phyloP scores from a whole-genome alignment of 1,284 basidiomycete genomes.

The Phellopilus nigrolimitatus region DNA sequence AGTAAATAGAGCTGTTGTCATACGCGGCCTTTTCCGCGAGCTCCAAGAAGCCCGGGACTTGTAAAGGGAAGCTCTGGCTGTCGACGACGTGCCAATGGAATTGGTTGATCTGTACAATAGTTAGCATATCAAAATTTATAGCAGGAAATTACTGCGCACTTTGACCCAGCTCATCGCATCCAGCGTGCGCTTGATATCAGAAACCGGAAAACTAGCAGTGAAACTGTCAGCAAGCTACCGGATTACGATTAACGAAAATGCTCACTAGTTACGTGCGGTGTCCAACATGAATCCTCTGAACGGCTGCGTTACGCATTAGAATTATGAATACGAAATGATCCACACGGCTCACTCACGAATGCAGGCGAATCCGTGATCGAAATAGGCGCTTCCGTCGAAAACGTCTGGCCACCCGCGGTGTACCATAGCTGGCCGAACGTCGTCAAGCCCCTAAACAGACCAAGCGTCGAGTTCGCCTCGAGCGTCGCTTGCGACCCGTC shows the following conservation, averaged over 20 bases:
- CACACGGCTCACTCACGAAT: slow-evolving; percentile 51
- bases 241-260: slow-evolving; percentile 11
- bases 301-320: slow-evolving; percentile 38
- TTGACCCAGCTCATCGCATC: slow-evolving; percentile 88
- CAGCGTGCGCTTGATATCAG: slow-evolving; percentile 67
- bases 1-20: slow-evolving; percentile 52
- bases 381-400: slow-evolving; percentile 56
- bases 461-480: slow-evolving; percentile 66
- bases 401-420: slow-evolving; percentile 42
- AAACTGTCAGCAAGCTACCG: background rate
- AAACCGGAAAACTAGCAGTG: slow-evolving; percentile 59
- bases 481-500: slow-evolving; percentile 71
- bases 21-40: slow-evolving; percentile 69
- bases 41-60: slow-evolving; percentile 56
- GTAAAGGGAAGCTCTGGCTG: slow-evolving; percentile 72
- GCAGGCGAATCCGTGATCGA: slow-evolving; percentile 59
- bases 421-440: slow-evolving; percentile 83
- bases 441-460: slow-evolving; percentile 74
- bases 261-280: slow-evolving; percentile 61
- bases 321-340: slow-evolving; percentile 52
- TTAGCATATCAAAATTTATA: slow-evolving; percentile 25
- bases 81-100: slow-evolving; percentile 84
- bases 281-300: slow-evolving; percentile 83
- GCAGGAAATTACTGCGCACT: slow-evolving; percentile 35
- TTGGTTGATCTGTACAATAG: slow-evolving; percentile 63